phyloP scores from a whole-genome alignment of 2,329 filamentous ascomycete genomes.

The Aspergillus luchuensis region DNA sequence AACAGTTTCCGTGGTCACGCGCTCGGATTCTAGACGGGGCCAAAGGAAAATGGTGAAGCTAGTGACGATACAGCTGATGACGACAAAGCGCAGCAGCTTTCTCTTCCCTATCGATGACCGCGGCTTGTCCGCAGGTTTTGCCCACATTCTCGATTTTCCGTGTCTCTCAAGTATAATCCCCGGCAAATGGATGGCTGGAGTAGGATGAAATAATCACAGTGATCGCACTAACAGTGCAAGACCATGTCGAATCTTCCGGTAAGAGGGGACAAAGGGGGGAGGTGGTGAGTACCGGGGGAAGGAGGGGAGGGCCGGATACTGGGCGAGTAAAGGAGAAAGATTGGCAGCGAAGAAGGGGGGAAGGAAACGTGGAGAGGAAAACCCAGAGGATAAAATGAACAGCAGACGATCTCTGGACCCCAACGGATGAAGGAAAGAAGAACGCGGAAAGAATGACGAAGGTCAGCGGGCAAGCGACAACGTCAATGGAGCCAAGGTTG shows the following conservation, averaged over 20 bases:
- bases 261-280: background rate
- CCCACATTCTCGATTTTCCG: constrained; percentile 23
- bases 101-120: constrained; percentile 32
- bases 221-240: constrained; percentile 20
- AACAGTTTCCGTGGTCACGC: constrained; percentile 18
- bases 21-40: constrained; percentile 24
- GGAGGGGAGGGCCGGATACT: background rate
- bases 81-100: constrained; percentile 32
- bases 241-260: constrained; percentile 20
- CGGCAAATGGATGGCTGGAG: background rate
- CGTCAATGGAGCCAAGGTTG: constrained; percentile 5
- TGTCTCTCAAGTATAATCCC: background rate
- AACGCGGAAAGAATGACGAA: constrained; percentile 7
- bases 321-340: constrained; percentile 1
- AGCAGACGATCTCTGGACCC: constrained; percentile 10
- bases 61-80: constrained; percentile 28
- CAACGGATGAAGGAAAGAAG: constrained; percentile 8
- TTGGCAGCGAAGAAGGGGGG: constrained; percentile 15
- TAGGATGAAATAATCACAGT: constrained; percentile 11
- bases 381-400: constrained; percentile 1
- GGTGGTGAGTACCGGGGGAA: background rate
- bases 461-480: constrained; percentile 6
- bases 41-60: constrained; percentile 32
- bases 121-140: constrained; percentile 28
- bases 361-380: constrained; percentile 9